phyloP scores from a whole-genome alignment of 805 yeast genomes.

The Kurtzmaniella cleridarum region DNA sequence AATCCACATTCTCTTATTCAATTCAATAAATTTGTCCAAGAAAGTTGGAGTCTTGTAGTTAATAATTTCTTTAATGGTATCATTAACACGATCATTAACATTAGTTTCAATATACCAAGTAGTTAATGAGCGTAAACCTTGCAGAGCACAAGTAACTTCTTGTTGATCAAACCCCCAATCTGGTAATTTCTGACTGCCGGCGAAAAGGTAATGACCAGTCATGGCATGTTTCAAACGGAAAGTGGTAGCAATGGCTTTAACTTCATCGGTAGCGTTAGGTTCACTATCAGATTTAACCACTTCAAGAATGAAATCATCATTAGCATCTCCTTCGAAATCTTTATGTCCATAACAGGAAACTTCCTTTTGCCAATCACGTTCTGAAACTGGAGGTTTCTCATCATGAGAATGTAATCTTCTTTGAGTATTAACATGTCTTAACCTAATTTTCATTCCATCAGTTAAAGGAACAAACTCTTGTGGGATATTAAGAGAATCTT shows the following conservation, averaged over 20 bases:
- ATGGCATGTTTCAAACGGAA: conserved; percentile 75
- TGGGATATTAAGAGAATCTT: conserved; percentile 41
- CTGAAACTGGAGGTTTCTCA: conserved; percentile 71
- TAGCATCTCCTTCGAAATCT: conserved; percentile 76
- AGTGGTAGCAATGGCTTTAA: conserved; percentile 63
- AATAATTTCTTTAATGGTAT: conserved; percentile 16
- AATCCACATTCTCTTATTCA: conserved; percentile 73
- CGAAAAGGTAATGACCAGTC: conserved; percentile 72
- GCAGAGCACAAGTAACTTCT: conserved; percentile 76
- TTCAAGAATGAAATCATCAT: conserved; percentile 77
- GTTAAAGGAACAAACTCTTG: conserved; percentile 57
- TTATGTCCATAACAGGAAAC: conserved; percentile 71
- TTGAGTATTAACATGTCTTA: conserved; percentile 51
- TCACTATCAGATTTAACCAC: conserved; percentile 52
- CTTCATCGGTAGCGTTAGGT: conserved; percentile 45
- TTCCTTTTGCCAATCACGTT: conserved; percentile 81
- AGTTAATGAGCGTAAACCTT: conserved; percentile 55
- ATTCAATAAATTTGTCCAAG: conserved; percentile 56
- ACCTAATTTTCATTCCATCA: conserved; percentile 68
- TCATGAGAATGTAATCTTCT: conserved; percentile 81
- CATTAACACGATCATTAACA: conserved; percentile 43
- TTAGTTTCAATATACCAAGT: conserved; percentile 76
- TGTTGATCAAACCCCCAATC: conserved; percentile 82
- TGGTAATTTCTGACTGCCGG: conserved; percentile 72
- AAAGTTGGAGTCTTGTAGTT: conserved; percentile 52